Conservation (phyloP, 352 stramenopile genomes). For the Phytophthora cryptogea region DNA sequence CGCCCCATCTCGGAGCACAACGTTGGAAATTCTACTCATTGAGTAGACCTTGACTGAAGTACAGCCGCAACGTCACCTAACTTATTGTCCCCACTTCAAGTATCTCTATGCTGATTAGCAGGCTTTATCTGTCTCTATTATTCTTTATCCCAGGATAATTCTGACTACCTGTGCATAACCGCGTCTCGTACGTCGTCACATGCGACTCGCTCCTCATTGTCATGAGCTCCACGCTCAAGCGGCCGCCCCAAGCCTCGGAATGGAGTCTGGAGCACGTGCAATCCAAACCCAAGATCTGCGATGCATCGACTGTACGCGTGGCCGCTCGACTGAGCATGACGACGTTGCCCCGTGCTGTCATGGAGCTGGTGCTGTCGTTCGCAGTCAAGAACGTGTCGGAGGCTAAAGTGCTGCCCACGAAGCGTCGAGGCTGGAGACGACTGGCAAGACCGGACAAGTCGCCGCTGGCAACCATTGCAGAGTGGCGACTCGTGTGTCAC, state of each 20-base stretch:
- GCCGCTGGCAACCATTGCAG: slow-evolving; percentile 39
- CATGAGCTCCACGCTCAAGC: slow-evolving; percentile 36
- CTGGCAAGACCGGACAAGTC: slow-evolving; percentile 40
- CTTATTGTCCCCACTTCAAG: slow-evolving; percentile 8
- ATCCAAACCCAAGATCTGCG: slow-evolving; percentile 18
- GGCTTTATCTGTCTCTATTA: slow-evolving; percentile 20
- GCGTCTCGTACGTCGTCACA: slow-evolving; percentile 6
- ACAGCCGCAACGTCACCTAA: background rate
- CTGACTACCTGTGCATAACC: slow-evolving; percentile 23
- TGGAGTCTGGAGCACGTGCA: slow-evolving; percentile 11
- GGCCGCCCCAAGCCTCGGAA: slow-evolving; percentile 9
- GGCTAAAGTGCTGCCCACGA: slow-evolving; percentile 52
- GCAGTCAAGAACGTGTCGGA: slow-evolving; percentile 53
- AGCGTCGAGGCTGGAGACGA: slow-evolving; percentile 47
- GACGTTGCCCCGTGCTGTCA: slow-evolving; percentile 47
- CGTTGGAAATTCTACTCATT: slow-evolving; percentile 64
- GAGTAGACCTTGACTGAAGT: background rate
- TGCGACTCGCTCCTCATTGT: slow-evolving; percentile 12
- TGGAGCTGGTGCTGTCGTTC: slow-evolving; percentile 62
- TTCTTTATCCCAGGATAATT: slow-evolving; percentile 6
- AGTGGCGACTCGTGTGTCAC: slow-evolving; percentile 47
- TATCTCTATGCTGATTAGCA: slow-evolving; percentile 11
- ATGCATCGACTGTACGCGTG: slow-evolving; percentile 1
- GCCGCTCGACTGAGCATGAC: slow-evolving; percentile 25
- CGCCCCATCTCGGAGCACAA: slow-evolving; percentile 68